Evolutionary conservation across 1,139 yeast species (phyloP).

Genomic region (Suhomyces ambrosiae): DNA sequence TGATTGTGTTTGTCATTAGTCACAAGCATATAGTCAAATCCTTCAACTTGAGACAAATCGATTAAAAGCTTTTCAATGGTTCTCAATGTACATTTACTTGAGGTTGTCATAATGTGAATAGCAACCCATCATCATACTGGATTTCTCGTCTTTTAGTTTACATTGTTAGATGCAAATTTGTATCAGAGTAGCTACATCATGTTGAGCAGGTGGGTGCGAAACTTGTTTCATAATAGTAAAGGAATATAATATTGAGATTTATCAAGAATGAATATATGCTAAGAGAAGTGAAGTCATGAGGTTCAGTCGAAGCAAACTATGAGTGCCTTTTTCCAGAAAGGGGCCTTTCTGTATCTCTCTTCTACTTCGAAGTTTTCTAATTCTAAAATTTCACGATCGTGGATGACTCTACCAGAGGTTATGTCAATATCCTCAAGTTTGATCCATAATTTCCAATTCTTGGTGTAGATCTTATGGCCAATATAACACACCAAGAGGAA

Average conservation of each 20-base stretch:
- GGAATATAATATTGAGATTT: neutral
- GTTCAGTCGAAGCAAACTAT: conserved; percentile 20
- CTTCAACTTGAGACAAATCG: conserved; percentile 4
- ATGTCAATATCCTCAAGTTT: conserved; percentile 25
- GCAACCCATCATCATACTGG: neutral
- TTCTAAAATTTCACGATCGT: conserved; percentile 29
- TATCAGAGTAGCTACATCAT: neutral
- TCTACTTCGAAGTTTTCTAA: conserved; percentile 26
- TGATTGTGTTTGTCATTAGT: conserved; percentile 5
- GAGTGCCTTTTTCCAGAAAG: conserved; percentile 25
- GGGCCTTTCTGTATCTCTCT: conserved; percentile 24
- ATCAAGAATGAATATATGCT: conserved; percentile 6
- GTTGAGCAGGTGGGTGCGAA: conserved; percentile 7
- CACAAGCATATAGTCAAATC: conserved; percentile 12
- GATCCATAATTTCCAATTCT: conserved; percentile 25
- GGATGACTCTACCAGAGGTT: conserved; percentile 23
- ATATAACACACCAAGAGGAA: conserved; percentile 25
- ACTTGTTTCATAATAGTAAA: conserved; percentile 4
- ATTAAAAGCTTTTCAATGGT: conserved; percentile 3
- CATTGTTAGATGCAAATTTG: neutral
- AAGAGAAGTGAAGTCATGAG: conserved; percentile 4
- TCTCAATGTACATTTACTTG: neutral
- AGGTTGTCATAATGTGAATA: neutral
- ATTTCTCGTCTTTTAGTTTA: neutral
- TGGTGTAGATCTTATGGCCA: conserved; percentile 27